phyloP scores from a whole-genome alignment of 768 basidiomycete genomes.

The Amanita molliuscula region DNA sequence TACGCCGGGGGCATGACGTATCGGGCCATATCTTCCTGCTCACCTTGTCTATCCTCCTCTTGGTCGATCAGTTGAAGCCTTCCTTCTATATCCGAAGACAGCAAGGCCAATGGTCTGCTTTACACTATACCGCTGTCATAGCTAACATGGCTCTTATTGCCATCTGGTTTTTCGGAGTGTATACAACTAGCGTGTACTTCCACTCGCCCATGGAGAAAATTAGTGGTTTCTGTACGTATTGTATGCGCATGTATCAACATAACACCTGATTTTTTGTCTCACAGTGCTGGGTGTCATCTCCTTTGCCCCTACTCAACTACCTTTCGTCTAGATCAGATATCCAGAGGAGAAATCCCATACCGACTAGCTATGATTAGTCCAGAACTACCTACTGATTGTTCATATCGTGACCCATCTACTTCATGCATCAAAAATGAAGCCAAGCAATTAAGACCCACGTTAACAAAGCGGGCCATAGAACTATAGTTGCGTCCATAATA shows the following conservation, averaged over 20 bases:
- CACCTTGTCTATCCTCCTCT: constrained; percentile 67
- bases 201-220: constrained; percentile 84
- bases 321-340: not conserved
- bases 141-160: constrained; percentile 37
- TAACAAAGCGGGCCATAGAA: constrained; percentile 9
- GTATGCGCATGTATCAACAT: not conserved
- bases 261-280: not conserved
- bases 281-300: constrained; percentile 1
- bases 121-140: constrained; percentile 38
- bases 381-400: not conserved
- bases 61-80: constrained; percentile 62
- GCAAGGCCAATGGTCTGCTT: constrained; percentile 23
- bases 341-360: constrained; percentile 1
- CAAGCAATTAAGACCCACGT: constrained; percentile 9
- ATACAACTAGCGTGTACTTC: constrained; percentile 84
- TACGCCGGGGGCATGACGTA: constrained; percentile 82
- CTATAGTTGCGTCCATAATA: constrained; percentile 17
- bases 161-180: constrained; percentile 65
- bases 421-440: not conserved
- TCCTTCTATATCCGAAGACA: constrained; percentile 28
- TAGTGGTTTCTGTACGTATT: constrained; percentile 66
- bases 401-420: not conserved
- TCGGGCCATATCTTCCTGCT: constrained; percentile 92
- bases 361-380: not conserved
- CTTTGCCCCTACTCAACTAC: constrained; percentile 4